Conservation (phyloP, 2,329 filamentous ascomycete species). For the Lasiodiplodia sp. region DNA sequence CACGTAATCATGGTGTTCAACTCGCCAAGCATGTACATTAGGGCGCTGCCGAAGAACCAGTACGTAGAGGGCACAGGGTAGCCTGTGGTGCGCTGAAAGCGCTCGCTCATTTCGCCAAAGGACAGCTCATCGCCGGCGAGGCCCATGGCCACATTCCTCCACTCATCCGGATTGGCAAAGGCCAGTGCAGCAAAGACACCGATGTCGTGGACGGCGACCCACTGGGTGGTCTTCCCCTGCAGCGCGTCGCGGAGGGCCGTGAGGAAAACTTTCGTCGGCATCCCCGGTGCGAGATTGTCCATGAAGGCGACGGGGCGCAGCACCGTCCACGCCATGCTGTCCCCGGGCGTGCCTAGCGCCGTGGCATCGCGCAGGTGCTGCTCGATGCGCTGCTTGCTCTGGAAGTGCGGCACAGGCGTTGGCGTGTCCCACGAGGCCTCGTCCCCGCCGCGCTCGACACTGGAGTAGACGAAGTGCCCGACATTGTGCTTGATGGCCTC, state of each 20-base stretch:
- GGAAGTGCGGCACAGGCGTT: slow-evolving; percentile 66
- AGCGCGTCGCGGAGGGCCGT: slow-evolving; percentile 53
- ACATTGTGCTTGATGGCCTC: slow-evolving; percentile 63
- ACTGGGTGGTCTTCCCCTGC: slow-evolving; percentile 51
- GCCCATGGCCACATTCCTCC: slow-evolving; percentile 50
- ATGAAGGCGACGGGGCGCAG: slow-evolving; percentile 69
- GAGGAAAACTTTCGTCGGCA: slow-evolving; percentile 58
- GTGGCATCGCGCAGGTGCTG: slow-evolving; percentile 61
- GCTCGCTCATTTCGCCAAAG: slow-evolving; percentile 52
- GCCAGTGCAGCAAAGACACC: slow-evolving; percentile 59
- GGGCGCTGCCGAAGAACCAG: slow-evolving; percentile 46
- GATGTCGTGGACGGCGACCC: slow-evolving; percentile 56
- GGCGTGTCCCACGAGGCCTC: slow-evolving; percentile 56
- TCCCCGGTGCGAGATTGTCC: slow-evolving; percentile 62
- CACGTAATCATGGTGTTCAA: slow-evolving; percentile 59
- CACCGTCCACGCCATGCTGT: slow-evolving; percentile 66
- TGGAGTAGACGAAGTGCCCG: slow-evolving; percentile 68
- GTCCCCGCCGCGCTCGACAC: slow-evolving; percentile 69
- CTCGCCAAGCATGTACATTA: slow-evolving; percentile 54
- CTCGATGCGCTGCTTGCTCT: slow-evolving; percentile 68
- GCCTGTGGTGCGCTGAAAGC: slow-evolving; percentile 57
- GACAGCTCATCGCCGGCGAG: slow-evolving; percentile 62
- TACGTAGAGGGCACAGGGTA: slow-evolving; percentile 53
- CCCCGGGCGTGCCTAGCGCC: slow-evolving; percentile 43
- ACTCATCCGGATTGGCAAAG: slow-evolving; percentile 55